A percentile compares a stretch with the other conserved stretches of the same genome.
These are phyloP conservation scores for Oehlia diaphana DNA, from an alignment of 192 early-diverging fungal species.

Conservation along the genomic window DNA sequence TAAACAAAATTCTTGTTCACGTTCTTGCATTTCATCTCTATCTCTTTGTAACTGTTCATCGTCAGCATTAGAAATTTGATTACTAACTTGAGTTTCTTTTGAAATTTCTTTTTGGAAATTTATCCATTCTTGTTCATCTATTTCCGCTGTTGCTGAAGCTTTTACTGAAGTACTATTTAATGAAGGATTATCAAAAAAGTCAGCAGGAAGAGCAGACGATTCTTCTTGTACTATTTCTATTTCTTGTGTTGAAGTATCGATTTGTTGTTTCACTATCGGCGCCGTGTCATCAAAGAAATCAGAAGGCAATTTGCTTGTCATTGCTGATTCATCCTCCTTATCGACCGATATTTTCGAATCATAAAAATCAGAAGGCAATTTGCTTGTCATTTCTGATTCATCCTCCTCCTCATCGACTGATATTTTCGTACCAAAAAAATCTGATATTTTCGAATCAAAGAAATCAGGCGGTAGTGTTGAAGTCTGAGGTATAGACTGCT, in stretches of 20 bases:
- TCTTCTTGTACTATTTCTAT: background rate
- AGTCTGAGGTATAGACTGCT: too few species aligned
- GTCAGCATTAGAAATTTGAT: constrained; percentile 28
- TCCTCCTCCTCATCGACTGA: too few species aligned
- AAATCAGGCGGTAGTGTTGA: too few species aligned
- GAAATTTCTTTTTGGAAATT: constrained; percentile 26
- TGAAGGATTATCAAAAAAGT: constrained; percentile 28
- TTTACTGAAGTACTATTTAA: background rate
- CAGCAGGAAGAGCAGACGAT: background rate
- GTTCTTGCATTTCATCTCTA: constrained; percentile 31
- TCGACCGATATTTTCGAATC: too few species aligned
- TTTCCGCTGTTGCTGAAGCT: background rate
- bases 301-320: too few species aligned
- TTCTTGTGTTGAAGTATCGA: background rate
- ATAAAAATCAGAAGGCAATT: too few species aligned
- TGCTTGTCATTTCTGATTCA: too few species aligned
- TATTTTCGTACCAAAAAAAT: too few species aligned
- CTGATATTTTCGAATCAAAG: too few species aligned
- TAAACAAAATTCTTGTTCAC: constrained; percentile 30
- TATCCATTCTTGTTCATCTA: constrained; percentile 27
- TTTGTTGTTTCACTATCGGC: background rate
- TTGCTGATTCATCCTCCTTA: too few species aligned
- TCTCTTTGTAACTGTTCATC: constrained; percentile 29
- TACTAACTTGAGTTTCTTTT: constrained; percentile 31
- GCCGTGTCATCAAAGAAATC: too few species aligned